phyloP scores from a whole-genome alignment of 2,329 filamentous ascomycete genomes.

The Cladosporium colombiae region DNA sequence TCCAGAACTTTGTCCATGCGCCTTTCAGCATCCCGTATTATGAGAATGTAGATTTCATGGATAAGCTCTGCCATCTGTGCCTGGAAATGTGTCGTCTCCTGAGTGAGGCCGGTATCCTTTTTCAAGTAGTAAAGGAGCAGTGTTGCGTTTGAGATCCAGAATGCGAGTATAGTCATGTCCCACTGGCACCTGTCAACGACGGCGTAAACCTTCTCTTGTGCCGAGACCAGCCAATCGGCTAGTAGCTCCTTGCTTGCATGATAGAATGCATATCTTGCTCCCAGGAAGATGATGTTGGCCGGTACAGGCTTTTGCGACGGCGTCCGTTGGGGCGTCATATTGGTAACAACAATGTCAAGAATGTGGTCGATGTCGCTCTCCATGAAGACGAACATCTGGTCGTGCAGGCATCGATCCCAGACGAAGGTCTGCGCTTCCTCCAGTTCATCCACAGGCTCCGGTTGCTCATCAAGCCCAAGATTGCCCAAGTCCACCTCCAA shows the following conservation, averaged over 20 bases:
- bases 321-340: conserved; percentile 94
- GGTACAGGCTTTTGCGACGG: conserved; percentile 97
- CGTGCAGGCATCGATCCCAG: conserved; percentile 90
- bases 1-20: conserved; percentile 96
- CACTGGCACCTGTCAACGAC: conserved; percentile 95
- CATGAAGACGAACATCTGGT: conserved; percentile 99
- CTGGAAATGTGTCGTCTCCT: conserved; percentile 85
- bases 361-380: conserved; percentile 89
- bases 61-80: conserved; percentile 90
- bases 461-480: conserved; percentile 91
- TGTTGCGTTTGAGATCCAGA: conserved; percentile 98
- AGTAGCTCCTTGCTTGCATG: conserved; percentile 86
- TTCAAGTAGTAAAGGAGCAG: conserved; percentile 94
- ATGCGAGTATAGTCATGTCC: conserved; percentile 99
- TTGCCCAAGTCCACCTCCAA: conserved; percentile 95
- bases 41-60: conserved; percentile 97
- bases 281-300: conserved; percentile 94
- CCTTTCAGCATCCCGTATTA: conserved; percentile 92
- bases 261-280: conserved; percentile 94
- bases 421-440: conserved; percentile 94
- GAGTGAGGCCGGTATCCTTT: conserved; percentile 81
- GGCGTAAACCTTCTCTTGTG: conserved; percentile 95
- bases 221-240: conserved; percentile 74
- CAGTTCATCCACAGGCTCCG: conserved; percentile 83
- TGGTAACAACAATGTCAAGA: conserved; percentile 92